Percentiles rank a stretch among this genome's conserved stretches.
phyloP scores from a whole-genome alignment of 1,139 yeast species.

The Pichia sorboxylosa region DNA sequence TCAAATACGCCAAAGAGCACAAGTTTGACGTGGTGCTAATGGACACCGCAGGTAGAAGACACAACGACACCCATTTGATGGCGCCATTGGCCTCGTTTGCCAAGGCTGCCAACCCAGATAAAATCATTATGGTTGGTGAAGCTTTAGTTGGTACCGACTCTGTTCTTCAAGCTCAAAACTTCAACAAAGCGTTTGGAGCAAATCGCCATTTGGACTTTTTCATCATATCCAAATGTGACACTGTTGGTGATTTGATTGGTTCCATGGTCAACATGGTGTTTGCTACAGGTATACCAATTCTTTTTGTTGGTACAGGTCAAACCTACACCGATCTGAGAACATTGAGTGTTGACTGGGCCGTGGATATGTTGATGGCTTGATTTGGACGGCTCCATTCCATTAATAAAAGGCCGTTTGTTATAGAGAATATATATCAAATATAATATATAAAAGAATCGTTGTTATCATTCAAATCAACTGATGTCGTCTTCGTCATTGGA shows the following conservation, averaged over 20 bases:
- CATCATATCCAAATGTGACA: constrained; percentile 89
- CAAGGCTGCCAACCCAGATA: constrained; percentile 89
- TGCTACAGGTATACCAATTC: constrained; percentile 89
- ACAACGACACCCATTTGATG: constrained; percentile 90
- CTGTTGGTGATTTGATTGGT: constrained; percentile 94
- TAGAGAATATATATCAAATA: too few species aligned
- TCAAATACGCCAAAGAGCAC: constrained; percentile 55
- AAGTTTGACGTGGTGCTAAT: constrained; percentile 78
- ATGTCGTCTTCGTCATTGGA: constrained; percentile 25
- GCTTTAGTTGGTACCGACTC: constrained; percentile 97
- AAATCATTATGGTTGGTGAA: constrained; percentile 97
- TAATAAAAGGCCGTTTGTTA: too few species aligned
- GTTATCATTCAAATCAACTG: too few species aligned
- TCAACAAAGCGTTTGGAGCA: constrained; percentile 87
- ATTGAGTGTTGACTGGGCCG: constrained; percentile 89
- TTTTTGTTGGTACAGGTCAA: constrained; percentile 95
- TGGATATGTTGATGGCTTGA: constrained; percentile 51
- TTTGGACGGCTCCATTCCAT: too few species aligned
- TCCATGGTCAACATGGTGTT: constrained; percentile 96
- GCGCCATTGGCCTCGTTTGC: constrained; percentile 93
- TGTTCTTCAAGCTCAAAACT: constrained; percentile 87
- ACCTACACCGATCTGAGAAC: constrained; percentile 91
- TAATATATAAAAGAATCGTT: too few species aligned
- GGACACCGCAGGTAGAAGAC: constrained; percentile 97
- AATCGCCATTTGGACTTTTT: constrained; percentile 77